Percentiles rank a stretch among this genome's conserved stretches.
phyloP scores from a whole-genome alignment of 352 stramenopile genomes.

The Pythium myriotylum region DNA sequence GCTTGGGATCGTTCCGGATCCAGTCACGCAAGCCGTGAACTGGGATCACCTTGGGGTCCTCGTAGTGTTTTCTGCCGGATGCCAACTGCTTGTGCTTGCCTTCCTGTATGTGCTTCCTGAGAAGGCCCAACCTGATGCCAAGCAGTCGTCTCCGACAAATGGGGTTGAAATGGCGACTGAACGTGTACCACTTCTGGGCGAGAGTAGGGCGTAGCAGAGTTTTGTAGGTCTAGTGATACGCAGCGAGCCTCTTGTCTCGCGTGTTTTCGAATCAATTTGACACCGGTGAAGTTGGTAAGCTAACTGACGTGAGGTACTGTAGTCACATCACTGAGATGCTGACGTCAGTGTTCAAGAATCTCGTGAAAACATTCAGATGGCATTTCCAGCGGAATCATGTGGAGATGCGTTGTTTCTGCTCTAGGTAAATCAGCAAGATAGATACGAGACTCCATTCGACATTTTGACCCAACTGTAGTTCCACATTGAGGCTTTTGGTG shows the following conservation, averaged over 20 bases:
- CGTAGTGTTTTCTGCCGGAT: slow-evolving; percentile 53
- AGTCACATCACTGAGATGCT: too few species aligned
- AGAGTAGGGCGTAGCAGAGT: slow-evolving; percentile 18
- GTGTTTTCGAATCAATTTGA: too few species aligned
- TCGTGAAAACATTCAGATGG: too few species aligned
- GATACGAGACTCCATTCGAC: slow-evolving; percentile 8
- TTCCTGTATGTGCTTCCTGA: slow-evolving; percentile 75
- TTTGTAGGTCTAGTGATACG: too few species aligned
- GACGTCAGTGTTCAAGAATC: too few species aligned
- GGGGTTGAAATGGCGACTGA: slow-evolving; percentile 36
- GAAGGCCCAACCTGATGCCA: slow-evolving; percentile 42
- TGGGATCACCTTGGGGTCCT: slow-evolving; percentile 67
- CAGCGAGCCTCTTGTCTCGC: too few species aligned
- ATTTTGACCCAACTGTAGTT: slow-evolving; percentile 33
- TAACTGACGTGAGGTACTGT: too few species aligned
- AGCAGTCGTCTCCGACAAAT: slow-evolving; percentile 30
- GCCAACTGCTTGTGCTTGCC: slow-evolving; percentile 67
- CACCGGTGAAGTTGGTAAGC: too few species aligned
- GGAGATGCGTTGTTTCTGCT: too few species aligned
- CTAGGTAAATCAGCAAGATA: background rate
- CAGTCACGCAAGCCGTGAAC: slow-evolving; percentile 53
- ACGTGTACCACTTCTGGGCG: slow-evolving; percentile 48
- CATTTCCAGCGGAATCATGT: too few species aligned
- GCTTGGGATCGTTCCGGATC: slow-evolving; percentile 63
- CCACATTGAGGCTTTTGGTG: slow-evolving; percentile 34